A percentile compares a stretch with the other conserved stretches of the same genome.
Conservation (phyloP, 176 grass and related monocot genomes). For the Musa beccarii region DNA sequence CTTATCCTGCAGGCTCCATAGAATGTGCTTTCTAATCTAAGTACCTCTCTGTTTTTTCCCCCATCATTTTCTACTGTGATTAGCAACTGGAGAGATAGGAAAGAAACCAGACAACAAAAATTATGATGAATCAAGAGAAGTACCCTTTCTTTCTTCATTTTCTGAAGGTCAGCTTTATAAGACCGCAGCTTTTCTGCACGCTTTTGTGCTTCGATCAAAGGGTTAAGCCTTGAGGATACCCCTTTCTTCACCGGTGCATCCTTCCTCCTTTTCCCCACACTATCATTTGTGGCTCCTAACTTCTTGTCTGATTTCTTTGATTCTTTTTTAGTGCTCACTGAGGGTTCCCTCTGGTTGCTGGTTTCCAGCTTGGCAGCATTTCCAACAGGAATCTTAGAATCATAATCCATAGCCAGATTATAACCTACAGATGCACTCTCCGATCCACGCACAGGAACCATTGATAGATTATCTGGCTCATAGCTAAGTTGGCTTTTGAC, state of each 20-base stretch:
- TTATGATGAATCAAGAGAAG: not conserved
- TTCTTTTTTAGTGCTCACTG: conserved; percentile 29
- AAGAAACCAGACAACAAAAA: not conserved
- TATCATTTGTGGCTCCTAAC: conserved; percentile 46
- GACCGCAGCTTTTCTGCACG: conserved; percentile 78
- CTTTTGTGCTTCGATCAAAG: conserved; percentile 75
- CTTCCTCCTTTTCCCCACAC: conserved; percentile 61
- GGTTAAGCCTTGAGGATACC: conserved; percentile 38
- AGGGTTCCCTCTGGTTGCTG: conserved; percentile 28
- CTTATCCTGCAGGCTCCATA: not conserved
- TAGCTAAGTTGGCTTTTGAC: conserved; percentile 47
- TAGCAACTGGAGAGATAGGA: conserved; percentile 10
- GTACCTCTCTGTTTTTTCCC: too few relatives aligned
- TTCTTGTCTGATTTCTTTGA: conserved; percentile 41
- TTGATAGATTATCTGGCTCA: conserved; percentile 67
- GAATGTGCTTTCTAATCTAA: not conserved
- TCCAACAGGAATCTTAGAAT: conserved; percentile 37
- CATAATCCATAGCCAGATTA: conserved; percentile 70
- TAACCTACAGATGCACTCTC: conserved; percentile 52
- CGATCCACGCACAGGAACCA: conserved; percentile 50
- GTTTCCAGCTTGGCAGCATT: conserved; percentile 38
- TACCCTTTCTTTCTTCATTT: conserved; percentile 88
- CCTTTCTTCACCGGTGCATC: conserved; percentile 47
- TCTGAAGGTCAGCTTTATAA: conserved; percentile 87
- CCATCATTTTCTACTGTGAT: not conserved